Evolutionary conservation across 257 asterid species (phyloP).

Genomic region (Cinchona pubescens): DNA sequence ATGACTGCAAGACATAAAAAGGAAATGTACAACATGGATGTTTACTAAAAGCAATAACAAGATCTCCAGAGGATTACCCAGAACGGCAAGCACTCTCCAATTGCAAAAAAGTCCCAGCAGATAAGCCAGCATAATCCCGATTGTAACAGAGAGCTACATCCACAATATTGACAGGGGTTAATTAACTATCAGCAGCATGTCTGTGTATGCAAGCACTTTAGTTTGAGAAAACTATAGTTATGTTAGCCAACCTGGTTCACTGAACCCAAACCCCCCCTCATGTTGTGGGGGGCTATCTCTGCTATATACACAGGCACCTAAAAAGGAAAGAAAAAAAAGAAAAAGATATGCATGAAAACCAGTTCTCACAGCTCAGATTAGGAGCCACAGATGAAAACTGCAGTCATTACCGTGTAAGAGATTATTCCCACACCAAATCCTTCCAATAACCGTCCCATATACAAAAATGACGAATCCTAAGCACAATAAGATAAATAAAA

Average conservation of each 20-base stretch:
- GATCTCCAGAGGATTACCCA: conserved; percentile 49
- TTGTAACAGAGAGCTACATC: conserved; percentile 81
- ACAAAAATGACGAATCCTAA: conserved; percentile 77
- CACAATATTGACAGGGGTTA: neutral
- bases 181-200: too few relatives aligned
- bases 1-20: neutral
- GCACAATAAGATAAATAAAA: conserved; percentile 3
- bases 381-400: conserved; percentile 9
- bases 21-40: neutral
- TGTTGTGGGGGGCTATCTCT: conserved; percentile 83
- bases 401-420: conserved; percentile 61
- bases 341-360: neutral
- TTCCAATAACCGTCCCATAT: conserved; percentile 96
- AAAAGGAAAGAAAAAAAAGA: conserved; percentile 12
- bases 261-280: conserved; percentile 84
- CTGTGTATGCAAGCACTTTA: neutral
- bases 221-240: neutral
- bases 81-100: conserved; percentile 91
- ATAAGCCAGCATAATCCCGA: conserved; percentile 84
- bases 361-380: conserved; percentile 4
- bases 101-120: conserved; percentile 68
- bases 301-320: conserved; percentile 97
- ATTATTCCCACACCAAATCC: conserved; percentile 97
- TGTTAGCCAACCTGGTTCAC: conserved; percentile 70
- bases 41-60: conserved; percentile 3